Evolutionary conservation across 1,139 yeast species (phyloP), one percentile per base, ranked within the genome.

Genomic region (Casaregolazyma lundiana): DNA sequence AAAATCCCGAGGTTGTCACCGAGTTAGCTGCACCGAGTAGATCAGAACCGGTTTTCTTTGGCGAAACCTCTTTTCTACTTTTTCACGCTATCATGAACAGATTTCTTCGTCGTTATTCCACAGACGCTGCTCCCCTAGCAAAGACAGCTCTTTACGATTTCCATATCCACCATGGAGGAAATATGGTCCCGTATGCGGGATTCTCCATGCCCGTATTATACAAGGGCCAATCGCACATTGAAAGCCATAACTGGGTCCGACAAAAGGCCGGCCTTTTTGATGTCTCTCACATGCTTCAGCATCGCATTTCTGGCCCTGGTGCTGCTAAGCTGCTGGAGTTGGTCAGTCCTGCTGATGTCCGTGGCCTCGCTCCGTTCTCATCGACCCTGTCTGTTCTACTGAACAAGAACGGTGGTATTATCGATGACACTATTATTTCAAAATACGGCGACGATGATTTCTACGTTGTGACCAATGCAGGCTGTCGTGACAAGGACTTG

Each of bases 271-370:
- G 98, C 4, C 70, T 92, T 49, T 92, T 92, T 60, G 98, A 92
- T 65, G 98, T 92, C 41, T 86, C 96, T 50, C 98, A 92, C 68
- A 92, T 92, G 98, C 76, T 90, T 49, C 97, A 92, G 69, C 97
- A 92, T 66, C 75, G 73, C 38, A 66, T 92, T 52, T 63, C 66
- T 2, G 98, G 98, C 9, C 68, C 77, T 1, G 83, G 78, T 35
- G 78, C 95, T 0, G 70, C 78, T n/a, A 72, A 73, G 11, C 78
- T 90, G 50, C 73, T 92, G 52, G 84, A 92, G 65, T 79, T 76
- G 54, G 72, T 90, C 46, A 86, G 96, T 19, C 98, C 98, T 6
- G 79, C 94, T 19, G 97, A 89, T 63, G 76, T 89, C 56, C 62
- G 70, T 21, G 61, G 60, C 6, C 71, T 90, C 50, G 66, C 71